These are phyloP conservation scores for Candida glaebosa DNA, from an alignment of 805 yeast species.

Conservation along the genomic window DNA sequence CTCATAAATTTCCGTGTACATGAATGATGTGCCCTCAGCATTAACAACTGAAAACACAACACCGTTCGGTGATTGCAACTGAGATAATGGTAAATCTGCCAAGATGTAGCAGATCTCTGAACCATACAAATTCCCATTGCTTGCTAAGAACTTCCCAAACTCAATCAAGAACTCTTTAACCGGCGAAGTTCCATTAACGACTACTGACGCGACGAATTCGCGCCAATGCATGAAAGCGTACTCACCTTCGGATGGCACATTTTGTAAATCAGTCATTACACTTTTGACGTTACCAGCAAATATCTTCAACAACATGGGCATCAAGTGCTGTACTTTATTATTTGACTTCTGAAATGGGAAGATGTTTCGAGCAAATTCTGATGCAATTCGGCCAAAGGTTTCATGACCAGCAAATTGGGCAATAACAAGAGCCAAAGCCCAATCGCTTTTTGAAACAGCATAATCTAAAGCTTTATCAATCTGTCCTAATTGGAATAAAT, in stretches of 20 bases:
- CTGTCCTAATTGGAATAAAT: constrained; percentile 56
- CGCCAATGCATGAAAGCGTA: constrained; percentile 56
- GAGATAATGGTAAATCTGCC: constrained; percentile 44
- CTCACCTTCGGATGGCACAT: constrained; percentile 37
- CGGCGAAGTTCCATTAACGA: constrained; percentile 25
- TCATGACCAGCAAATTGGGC: constrained; percentile 65
- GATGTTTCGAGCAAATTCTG: constrained; percentile 51
- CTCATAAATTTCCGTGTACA: constrained; percentile 72
- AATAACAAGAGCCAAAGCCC: constrained; percentile 73
- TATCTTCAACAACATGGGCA: constrained; percentile 59
- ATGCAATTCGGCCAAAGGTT: constrained; percentile 54
- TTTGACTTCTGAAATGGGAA: constrained; percentile 38
- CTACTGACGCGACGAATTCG: constrained; percentile 40
- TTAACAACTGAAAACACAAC: constrained; percentile 41
- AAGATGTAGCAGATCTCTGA: constrained; percentile 46
- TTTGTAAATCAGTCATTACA: constrained; percentile 48
- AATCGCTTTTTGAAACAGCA: constrained; percentile 63
- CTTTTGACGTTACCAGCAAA: constrained; percentile 58
- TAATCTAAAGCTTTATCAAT: constrained; percentile 61
- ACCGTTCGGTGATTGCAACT: constrained; percentile 20
- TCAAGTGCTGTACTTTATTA: constrained; percentile 37
- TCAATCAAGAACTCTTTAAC: constrained; percentile 43
- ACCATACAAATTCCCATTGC: constrained; percentile 26
- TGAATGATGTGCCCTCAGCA: constrained; percentile 23
- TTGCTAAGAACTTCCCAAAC: constrained; percentile 46